Evolutionary conservation across 169 alveolate genomes (phyloP), one percentile per base, ranked within the genome.

Genomic region (Theileria parva): DNA sequence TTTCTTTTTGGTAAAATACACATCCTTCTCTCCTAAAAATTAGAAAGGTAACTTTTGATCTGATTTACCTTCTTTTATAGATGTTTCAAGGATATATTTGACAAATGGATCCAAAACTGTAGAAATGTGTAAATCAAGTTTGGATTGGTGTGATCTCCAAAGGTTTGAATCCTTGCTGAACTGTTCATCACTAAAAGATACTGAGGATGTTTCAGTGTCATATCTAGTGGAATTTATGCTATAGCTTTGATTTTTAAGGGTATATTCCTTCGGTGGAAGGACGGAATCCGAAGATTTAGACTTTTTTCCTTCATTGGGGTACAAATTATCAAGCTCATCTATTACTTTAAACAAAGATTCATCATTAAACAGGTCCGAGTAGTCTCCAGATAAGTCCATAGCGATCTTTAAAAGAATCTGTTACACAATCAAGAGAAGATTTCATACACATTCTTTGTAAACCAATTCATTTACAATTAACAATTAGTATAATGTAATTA

Each of bases 321-420:
- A 9, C 5, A 61, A 21, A 9, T 53, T 2, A 32, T 72, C 79
- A 44, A 72, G 44, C 53, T 72, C 79, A 19, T 72, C 59, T 51
- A 72, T 23, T 12, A 72, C 74, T 19, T 72, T 72, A 21, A 48
- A 27, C 27, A 72, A 19, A n/a, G 79, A 72, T 8, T 72, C 79
- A 25, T 72, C 79, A 6, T 72, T 72, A 13, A 72, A 44, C 17
- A 72, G 30, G 32, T 72, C 79, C 30, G 79, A 72, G 8, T 37
- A 72, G 5, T 72, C 77, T 17, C 60, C 57, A 21, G 79, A 72
- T 17, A 72, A 37, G 34, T 72, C 79, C 79, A 72, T 72, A 28
- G 53, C 9, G 28, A 6, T 69, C 12, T 23, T 34, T 64, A 4
- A n/a, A 17, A n/a, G 6, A 17, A 30, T 64, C 4, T 55, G 21